Base-by-base conservation (phyloP, 2,329 filamentous ascomycete species). In the Coniochaeta hoffmannii region DNA sequence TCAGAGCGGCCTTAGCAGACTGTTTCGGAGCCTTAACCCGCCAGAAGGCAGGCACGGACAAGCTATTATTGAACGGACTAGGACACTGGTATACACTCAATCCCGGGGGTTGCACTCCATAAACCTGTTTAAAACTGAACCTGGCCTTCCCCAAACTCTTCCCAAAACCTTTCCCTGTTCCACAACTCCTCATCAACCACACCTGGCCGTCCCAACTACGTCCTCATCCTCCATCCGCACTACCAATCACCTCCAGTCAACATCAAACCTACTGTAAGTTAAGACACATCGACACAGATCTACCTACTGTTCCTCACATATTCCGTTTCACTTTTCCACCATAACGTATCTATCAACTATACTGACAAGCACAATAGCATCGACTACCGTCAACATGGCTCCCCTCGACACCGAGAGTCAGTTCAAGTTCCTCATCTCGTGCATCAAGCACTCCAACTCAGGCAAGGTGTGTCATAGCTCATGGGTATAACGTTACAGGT, bases 361-460 rank as follows among this genome's bases (percentile, higher is more conserved):
- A 59, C 11, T 34, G 38, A 30, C 14, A 53, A 19, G 19, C 30
- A n/a, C 24, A 49, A 38, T 26, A 44, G 50, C 11, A 59, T 28
- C 51, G 30, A 30, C 53, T 53, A 53, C 38, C 50, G 49, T 28
- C 65, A 74, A 61, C 11, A 85, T 84, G 81, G 71, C 79, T 36
- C 66, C 73, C 56, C 70, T 71, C 22, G 76, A 81, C 28, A 72
- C 79, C 19, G 76, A 82, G 28, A 69, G 70, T 0, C 83, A 87
- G 61, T 77, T 88, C 69, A 79, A 77, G 58, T 88, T 89, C 66
- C 74, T 89, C 24, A 76, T 89, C 51, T 74, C 76, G 54, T 89
- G 86, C 69, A 86, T 89, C 66, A 76, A 78, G 54, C 70, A 84
- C 68, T 79, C 81, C 10, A 76, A 71, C 62, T 76, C 77, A 59